Evolutionary conservation across 2,329 filamentous ascomycete genomes (phyloP).

Genomic region (Tolypocladium endophyticum): DNA sequence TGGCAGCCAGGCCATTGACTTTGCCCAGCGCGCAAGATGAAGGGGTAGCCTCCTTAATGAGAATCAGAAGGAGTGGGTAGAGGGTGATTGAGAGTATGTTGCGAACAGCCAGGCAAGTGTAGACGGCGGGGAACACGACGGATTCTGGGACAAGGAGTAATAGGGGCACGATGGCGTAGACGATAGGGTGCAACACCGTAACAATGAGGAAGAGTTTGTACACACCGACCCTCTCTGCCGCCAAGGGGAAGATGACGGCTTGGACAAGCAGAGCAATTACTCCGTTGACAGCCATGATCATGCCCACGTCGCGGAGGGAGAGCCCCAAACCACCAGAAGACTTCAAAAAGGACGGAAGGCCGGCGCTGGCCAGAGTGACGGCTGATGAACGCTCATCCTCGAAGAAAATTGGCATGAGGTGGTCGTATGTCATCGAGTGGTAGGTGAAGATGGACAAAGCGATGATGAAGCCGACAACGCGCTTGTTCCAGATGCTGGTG

Average conservation of each 20-base stretch:
- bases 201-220: conserved; percentile 48
- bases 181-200: conserved; percentile 49
- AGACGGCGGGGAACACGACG: conserved; percentile 46
- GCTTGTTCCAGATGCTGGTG: conserved; percentile 40
- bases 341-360: conserved; percentile 35
- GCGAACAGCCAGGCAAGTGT: conserved; percentile 43
- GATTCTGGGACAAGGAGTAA: conserved; percentile 44
- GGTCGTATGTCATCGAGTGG: conserved; percentile 91
- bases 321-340: conserved; percentile 53
- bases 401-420: conserved; percentile 84
- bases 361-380: conserved; percentile 20
- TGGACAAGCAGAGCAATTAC: conserved; percentile 49
- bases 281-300: conserved; percentile 50
- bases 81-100: conserved; percentile 52
- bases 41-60: conserved; percentile 57
- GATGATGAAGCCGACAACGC: conserved; percentile 66
- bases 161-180: conserved; percentile 48
- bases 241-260: conserved; percentile 49
- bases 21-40: conserved; percentile 45
- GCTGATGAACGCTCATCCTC: conserved; percentile 56
- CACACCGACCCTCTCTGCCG: conserved; percentile 47
- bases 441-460: conserved; percentile 86
- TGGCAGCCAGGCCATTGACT: conserved; percentile 57
- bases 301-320: conserved; percentile 50
- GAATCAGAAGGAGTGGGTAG: conserved; percentile 56